A percentile compares a stretch with the other conserved stretches of the same genome.
These are phyloP conservation scores for Candida silvicultrix DNA, from an alignment of 805 yeast species.

Conservation along the genomic window DNA sequence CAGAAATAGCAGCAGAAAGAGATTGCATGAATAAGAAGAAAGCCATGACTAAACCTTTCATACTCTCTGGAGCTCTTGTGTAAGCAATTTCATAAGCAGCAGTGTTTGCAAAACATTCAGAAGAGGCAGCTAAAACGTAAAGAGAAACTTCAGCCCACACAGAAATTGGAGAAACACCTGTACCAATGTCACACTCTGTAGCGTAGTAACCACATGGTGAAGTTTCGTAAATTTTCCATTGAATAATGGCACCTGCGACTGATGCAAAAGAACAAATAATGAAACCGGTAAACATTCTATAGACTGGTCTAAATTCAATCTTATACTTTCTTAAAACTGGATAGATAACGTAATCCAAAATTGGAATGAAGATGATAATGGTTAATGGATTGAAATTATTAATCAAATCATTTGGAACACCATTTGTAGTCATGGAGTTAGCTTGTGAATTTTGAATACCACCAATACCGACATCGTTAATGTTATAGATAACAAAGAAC, in stretches of 20 bases:
- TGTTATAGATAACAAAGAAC: constrained; percentile 69
- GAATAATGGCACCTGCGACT: constrained; percentile 45
- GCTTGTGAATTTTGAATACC: constrained; percentile 41
- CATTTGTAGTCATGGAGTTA: constrained; percentile 66
- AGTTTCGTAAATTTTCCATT: constrained; percentile 54
- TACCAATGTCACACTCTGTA: constrained; percentile 33
- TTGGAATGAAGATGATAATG: constrained; percentile 71
- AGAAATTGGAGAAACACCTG: constrained; percentile 33
- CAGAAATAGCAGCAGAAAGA: constrained; percentile 66
- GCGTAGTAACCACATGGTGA: constrained; percentile 69
- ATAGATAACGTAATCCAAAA: constrained; percentile 54
- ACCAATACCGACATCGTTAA: constrained; percentile 65
- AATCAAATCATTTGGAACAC: constrained; percentile 75
- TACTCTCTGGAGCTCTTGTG: constrained; percentile 63
- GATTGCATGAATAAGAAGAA: constrained; percentile 62
- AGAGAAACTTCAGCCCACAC: constrained; percentile 61
- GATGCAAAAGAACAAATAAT: constrained; percentile 39
- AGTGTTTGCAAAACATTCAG: constrained; percentile 71
- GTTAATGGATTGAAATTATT: constrained; percentile 73
- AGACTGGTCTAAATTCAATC: constrained; percentile 58
- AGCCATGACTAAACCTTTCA: constrained; percentile 35
- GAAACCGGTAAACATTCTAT: constrained; percentile 66
- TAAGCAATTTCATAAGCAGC: constrained; percentile 79
- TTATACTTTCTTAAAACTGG: constrained; percentile 43
- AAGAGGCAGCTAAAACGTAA: constrained; percentile 60